Evolutionary conservation across 371 early-diverging fungal genomes (phyloP).

Genomic region (Rhizopus sp.): DNA sequence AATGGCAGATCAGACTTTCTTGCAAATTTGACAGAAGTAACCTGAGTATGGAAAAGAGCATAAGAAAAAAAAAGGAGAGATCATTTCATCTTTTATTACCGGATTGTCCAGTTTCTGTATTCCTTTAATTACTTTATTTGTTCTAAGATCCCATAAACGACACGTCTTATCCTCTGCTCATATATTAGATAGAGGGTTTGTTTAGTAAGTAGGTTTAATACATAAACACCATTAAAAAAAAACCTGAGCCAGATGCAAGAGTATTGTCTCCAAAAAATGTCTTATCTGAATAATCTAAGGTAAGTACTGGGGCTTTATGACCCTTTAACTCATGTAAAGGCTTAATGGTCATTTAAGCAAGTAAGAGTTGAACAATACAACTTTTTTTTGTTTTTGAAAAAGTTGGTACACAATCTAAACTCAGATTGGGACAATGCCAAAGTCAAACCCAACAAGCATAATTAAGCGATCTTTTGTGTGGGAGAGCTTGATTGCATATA

Average conservation of each 20-base stretch:
- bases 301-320: conserved; percentile 25
- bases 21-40: conserved; percentile 44
- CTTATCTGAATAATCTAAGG: conserved; percentile 18
- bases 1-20: conserved; percentile 20
- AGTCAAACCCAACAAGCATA: too few species aligned
- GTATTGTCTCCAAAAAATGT: conserved; percentile 23
- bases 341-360: conserved; percentile 8
- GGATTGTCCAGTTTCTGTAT: conserved; percentile 33
- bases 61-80: neutral
- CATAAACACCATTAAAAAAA: neutral
- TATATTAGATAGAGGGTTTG: neutral
- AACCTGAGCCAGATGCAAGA: conserved; percentile 38
- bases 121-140: conserved; percentile 29
- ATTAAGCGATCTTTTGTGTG: too few species aligned
- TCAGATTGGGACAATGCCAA: too few species aligned
- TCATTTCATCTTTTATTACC: conserved; percentile 15
- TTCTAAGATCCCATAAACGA: conserved; percentile 44
- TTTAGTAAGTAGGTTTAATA: neutral
- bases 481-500: too few species aligned
- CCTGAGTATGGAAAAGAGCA: conserved; percentile 17
- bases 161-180: conserved; percentile 46
- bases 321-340: conserved; percentile 24
- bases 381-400: neutral
- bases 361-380: neutral
- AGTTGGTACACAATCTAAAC: neutral